Evolutionary conservation across 805 yeast genomes (phyloP).

Genomic region (Isabelozyma heimii): DNA sequence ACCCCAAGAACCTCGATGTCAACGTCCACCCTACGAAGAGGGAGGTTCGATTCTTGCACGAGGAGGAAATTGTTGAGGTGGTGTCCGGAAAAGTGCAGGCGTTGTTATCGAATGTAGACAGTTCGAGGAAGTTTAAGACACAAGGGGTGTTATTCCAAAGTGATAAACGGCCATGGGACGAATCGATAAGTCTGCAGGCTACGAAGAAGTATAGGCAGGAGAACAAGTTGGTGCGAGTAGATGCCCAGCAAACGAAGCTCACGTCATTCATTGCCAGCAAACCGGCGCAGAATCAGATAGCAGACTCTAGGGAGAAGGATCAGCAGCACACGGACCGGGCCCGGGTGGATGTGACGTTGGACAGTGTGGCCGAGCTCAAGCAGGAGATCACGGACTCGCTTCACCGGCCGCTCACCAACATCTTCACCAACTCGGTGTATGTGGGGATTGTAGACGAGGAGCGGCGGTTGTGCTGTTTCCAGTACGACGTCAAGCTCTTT

Average conservation of each 20-base stretch:
- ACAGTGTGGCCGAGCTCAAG: constrained; percentile 59
- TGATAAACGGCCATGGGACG: background rate
- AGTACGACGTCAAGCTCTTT: constrained; percentile 73
- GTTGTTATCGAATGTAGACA: constrained; percentile 55
- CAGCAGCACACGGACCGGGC: constrained; percentile 6
- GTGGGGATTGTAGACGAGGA: constrained; percentile 80
- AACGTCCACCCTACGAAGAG: constrained; percentile 95
- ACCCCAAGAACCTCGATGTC: constrained; percentile 77
- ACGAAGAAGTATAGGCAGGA: constrained; percentile 48
- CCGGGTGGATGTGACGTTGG: constrained; percentile 45
- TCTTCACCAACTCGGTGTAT: constrained; percentile 67
- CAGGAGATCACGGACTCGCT: constrained; percentile 44
- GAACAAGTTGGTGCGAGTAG: constrained; percentile 69
- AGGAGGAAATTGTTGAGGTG: constrained; percentile 76
- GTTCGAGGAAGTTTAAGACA: constrained; percentile 64
- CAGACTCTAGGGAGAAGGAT: background rate
- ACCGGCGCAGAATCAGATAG: background rate
- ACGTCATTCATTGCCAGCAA: constrained; percentile 5
- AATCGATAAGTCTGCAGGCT: constrained; percentile 1
- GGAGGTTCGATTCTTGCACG: constrained; percentile 82
- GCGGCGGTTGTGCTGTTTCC: constrained; percentile 76
- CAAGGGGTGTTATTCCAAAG: constrained; percentile 47
- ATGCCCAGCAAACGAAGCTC: constrained; percentile 52
- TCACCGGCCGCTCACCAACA: constrained; percentile 56
- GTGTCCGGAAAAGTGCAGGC: constrained; percentile 51